Base-by-base conservation (phyloP, 345 rosid species). In the Populus tremula region DNA sequence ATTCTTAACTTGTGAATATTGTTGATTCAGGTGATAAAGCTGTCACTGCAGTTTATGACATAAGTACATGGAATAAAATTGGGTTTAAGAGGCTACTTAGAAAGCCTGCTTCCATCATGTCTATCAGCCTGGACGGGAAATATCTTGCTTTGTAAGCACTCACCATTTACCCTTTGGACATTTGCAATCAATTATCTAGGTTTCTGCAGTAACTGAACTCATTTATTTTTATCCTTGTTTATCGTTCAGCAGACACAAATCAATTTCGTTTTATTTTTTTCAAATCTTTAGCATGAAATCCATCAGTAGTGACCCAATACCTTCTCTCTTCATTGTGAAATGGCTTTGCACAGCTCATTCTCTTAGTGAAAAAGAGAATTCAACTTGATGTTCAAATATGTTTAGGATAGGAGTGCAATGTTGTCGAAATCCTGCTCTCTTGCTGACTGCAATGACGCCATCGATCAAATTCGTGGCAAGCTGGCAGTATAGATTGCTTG, bases 81-180 rank as follows among this genome's bases (percentile, higher is more conserved):
- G 99, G 99, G 54, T 85, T 87, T 80, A 95, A 92, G 84, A 91
- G 93, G 83, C 92, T 95, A 77, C 90, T 92, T 69, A 90, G 72
- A 82, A 95, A 95, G 85, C 87, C 90, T 69, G 98, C 96, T 65
- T 86, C 92, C 11, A 77, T 87, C 41, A 90, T 96, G 97, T 90
- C 97, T 36, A 84, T 93, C 83, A 96, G 99, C 87, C 79, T 86
- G 84, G 96, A 93, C 79, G 99, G 98, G 41, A 96, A 93, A 89
- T 96, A 96, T 83, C 91, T 96, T 82, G 94, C 97, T 77, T 75
- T 84, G 98, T 96, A 86, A 89, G 99, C 41, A 62, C 71, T 74
- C 5, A n/a, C 39, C n/a, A 35, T 16, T 33, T 65, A 8, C 69
- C 69, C 2, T 13, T 17, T 33, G 11, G 12, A 65, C 64, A 9